phyloP scores from a whole-genome alignment of 2,329 filamentous ascomycete species.

The Lachnellula arida region DNA sequence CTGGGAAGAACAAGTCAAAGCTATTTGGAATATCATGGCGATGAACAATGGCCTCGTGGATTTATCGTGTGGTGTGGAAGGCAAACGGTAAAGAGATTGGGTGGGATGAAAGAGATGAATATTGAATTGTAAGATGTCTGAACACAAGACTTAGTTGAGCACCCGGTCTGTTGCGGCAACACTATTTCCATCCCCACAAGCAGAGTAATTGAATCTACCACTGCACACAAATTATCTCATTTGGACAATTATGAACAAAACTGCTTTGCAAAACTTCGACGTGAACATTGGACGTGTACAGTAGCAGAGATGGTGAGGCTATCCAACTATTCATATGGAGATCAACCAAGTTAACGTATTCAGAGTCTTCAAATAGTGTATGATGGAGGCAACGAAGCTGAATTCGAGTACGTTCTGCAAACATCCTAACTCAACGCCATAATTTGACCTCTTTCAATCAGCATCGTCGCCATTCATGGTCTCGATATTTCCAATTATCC shows the following conservation, averaged over 20 bases:
- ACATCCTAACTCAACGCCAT: not conserved
- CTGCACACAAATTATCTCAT: not conserved
- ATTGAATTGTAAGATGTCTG: not conserved
- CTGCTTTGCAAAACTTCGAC: not conserved
- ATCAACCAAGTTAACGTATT: not conserved
- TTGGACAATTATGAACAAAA: not conserved
- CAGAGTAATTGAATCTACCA: not conserved
- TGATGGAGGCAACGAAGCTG: not conserved
- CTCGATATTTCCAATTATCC: not conserved
- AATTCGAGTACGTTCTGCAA: not conserved
- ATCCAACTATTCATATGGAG: not conserved
- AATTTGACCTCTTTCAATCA: not conserved
- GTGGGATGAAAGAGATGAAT: not conserved
- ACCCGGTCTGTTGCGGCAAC: not conserved
- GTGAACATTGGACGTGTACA: not conserved
- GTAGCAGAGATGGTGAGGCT: not conserved
- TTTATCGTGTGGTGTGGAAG: not conserved
- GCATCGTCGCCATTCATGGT: not conserved
- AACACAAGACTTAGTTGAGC: not conserved
- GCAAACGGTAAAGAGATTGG: not conserved
- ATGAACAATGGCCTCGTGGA: slow-evolving; percentile 4
- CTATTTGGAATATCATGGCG: slow-evolving; percentile 31
- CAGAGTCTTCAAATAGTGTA: not conserved
- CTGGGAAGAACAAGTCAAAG: slow-evolving; percentile 29
- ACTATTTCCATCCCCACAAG: not conserved